These are phyloP conservation scores for Rubroshorea leprosula DNA, from an alignment of 345 rosid genomes.

Conservation along the genomic window DNA sequence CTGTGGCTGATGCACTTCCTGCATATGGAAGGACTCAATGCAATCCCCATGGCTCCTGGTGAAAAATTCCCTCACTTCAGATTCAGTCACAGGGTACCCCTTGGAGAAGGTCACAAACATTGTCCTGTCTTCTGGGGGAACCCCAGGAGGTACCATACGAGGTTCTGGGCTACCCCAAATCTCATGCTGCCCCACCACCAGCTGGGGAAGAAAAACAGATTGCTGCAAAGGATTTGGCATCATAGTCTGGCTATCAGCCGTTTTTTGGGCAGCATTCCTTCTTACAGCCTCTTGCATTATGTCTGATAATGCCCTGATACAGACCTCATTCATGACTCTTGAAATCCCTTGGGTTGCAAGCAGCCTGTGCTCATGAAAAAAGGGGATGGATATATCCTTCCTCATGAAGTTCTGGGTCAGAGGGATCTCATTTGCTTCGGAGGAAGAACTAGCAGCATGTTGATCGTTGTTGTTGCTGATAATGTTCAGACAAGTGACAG, in stretches of 20 bases:
- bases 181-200: too few species aligned
- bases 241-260: slow-evolving; percentile 13
- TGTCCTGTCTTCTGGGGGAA: slow-evolving; percentile 43
- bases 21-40: slow-evolving; percentile 48
- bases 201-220: not conserved
- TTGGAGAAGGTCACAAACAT: slow-evolving; percentile 58
- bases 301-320: slow-evolving; percentile 32
- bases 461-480: slow-evolving; percentile 12
- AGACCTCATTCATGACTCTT: slow-evolving; percentile 23
- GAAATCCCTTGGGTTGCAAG: slow-evolving; percentile 24
- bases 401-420: slow-evolving; percentile 23
- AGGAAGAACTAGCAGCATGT: not conserved
- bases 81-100: slow-evolving; percentile 48
- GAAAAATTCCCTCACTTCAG: slow-evolving; percentile 47
- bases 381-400: slow-evolving; percentile 26
- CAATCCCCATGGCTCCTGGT: slow-evolving; percentile 35
- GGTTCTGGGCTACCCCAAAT: not conserved
- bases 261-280: slow-evolving; percentile 21
- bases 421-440: slow-evolving; percentile 23
- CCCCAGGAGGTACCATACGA: not conserved
- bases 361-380: slow-evolving; percentile 20
- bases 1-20: slow-evolving; percentile 25
- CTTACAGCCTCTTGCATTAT: slow-evolving; percentile 32
- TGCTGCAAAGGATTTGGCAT: not conserved
- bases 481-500: slow-evolving; percentile 30